Conservation (phyloP, 164 flowering plant genomes). For the Taxillus chinensis region DNA sequence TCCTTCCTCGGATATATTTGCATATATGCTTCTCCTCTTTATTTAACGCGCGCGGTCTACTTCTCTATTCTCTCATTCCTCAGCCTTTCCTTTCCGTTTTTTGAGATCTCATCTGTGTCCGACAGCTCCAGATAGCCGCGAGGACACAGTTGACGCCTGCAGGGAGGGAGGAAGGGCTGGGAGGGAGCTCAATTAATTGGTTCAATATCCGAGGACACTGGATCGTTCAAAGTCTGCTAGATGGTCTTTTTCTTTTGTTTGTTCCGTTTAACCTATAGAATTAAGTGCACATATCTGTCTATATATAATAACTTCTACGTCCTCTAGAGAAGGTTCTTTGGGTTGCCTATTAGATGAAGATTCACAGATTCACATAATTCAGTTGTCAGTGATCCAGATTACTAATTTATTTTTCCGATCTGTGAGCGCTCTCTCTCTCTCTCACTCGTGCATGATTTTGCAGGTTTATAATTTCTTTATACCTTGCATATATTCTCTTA, state of each 20-base stretch:
- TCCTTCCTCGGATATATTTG: conserved; percentile 2
- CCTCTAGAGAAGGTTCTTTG: too few relatives aligned
- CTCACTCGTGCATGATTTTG: neutral
- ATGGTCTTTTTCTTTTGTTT: neutral
- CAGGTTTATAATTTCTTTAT: neutral
- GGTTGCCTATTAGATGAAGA: neutral
- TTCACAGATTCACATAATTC: neutral
- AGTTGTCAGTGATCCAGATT: neutral
- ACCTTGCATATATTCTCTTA: neutral
- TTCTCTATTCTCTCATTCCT: conserved; percentile 21
- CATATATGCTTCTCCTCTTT: conserved; percentile 3
- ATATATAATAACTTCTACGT: too few relatives aligned
- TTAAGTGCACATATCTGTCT: too few relatives aligned
- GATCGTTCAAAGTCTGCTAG: too few relatives aligned
- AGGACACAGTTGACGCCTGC: neutral
- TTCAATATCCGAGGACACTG: too few relatives aligned
- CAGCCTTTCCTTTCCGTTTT: conserved; percentile 3
- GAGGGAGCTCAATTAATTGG: too few relatives aligned
- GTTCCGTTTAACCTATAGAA: neutral
- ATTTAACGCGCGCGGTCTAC: conserved; percentile 14
- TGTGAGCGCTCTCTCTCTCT: conserved; percentile 11
- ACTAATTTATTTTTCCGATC: conserved; percentile 7
- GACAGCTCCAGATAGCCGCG: neutral
- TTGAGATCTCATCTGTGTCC: conserved; percentile 19
- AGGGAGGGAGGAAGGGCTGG: too few relatives aligned